Evolutionary conservation across 352 stramenopile genomes (phyloP).

Genomic region (Aphanomyces stellatus): DNA sequence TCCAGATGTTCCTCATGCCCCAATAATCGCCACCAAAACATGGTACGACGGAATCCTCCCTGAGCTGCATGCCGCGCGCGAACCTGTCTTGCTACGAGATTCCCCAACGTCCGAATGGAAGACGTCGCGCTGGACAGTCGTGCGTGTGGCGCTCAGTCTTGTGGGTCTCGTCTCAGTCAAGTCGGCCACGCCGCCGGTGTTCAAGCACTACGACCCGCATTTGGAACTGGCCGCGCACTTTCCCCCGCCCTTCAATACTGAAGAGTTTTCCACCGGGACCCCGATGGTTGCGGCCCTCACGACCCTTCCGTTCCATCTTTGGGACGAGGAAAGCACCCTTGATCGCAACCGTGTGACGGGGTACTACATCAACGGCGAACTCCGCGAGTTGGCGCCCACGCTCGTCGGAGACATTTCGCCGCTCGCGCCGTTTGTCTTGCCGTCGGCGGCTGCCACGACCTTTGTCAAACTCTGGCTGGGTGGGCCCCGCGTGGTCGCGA

Average conservation of each 20-base stretch:
- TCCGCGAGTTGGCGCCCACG: background rate
- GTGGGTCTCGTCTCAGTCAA: background rate
- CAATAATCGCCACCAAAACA: background rate
- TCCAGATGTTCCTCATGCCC: background rate
- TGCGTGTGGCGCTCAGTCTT: background rate
- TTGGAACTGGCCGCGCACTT: background rate
- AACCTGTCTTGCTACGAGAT: background rate
- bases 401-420: background rate
- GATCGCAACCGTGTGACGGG: background rate
- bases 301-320: background rate
- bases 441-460: background rate
- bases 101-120: conserved; percentile 10
- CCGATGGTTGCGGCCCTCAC: background rate
- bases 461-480: conserved; percentile 22
- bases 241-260: background rate
- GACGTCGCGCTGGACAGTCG: conserved; percentile 12
- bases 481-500: background rate
- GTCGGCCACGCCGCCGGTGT: background rate
- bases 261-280: background rate
- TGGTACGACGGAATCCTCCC: background rate
- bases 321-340: too few relatives aligned
- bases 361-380: conserved; percentile 18
- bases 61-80: background rate
- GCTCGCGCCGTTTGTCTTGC: background rate
- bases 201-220: conserved; percentile 17